Base-by-base conservation (phyloP, 2,329 filamentous ascomycete species). In the Ophiostoma novo-ulmi region DNA sequence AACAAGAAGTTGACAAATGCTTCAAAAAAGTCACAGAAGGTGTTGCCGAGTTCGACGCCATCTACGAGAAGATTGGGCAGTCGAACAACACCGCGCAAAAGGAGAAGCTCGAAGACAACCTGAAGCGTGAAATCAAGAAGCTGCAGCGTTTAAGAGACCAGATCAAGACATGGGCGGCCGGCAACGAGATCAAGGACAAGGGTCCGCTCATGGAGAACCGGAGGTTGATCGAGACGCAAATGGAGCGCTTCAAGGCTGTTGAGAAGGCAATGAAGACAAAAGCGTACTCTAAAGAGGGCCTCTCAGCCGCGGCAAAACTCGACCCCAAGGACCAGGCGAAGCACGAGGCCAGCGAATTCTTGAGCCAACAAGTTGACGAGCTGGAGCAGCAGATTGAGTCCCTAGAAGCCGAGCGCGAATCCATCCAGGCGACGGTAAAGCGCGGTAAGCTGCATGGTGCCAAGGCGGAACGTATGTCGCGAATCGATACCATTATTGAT, bases 221-320 rank as follows among this genome's bases (percentile, higher is more conserved):
- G 79, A 95, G 94, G 83, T 87, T 96, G 80, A 99, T 99, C 81
- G 95, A 99, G 86, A 97, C 94, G 84, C 90, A 94, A 91, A 99
- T 99, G 95, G 95, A 99, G 82, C 93, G 93, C 77, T 99, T 99
- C 87, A 99, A 99, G 84, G 94, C 94, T n/a, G 95, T 99, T 69
- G 95, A 99, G 81, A 99, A 99, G 85, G 95, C 97, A 78, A 98
- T 99, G 95, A 99, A 99, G 85, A 99, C 95, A 71, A 99, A 99
- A 81, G 95, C 95, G 73, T 99, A 97, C 82, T 98, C 95, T 73
- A 98, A 99, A 84, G 95, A 98, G 81, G 95, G 95, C 64, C 83
- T 99, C 74, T 95, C 92, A 74, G 92, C 94, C 69, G 93, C 93
- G 36, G 90, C 93, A 68, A 96, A 97, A 81, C 86, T 98, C 74